Conservation (phyloP, 768 basidiomycete genomes). For the Suillus placidus region DNA sequence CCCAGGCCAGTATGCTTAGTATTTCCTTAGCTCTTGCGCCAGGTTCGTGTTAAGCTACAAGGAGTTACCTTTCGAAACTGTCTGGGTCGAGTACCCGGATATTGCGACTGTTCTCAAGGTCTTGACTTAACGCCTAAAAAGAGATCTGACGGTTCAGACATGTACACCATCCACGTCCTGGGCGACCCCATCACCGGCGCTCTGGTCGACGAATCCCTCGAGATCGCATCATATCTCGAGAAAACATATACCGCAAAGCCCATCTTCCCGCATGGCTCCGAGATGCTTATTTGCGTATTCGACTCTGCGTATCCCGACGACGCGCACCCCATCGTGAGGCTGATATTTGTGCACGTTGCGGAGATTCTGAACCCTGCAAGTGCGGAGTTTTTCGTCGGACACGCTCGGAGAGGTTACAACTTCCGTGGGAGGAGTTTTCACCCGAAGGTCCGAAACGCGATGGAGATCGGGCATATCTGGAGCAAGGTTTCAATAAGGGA, state of each 20-base stretch:
- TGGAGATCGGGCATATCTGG: constrained; percentile 40
- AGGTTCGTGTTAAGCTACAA: constrained; percentile 38
- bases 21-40: not conserved
- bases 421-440: constrained; percentile 24
- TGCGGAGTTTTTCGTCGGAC: constrained; percentile 41
- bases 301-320: constrained; percentile 36
- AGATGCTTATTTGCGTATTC: constrained; percentile 38
- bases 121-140: constrained; percentile 14
- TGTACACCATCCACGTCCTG: constrained; percentile 51
- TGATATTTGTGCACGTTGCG: constrained; percentile 23
- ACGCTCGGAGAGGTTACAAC: constrained; percentile 14
- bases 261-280: constrained; percentile 28
- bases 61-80: constrained; percentile 44
- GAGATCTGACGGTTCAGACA: constrained; percentile 23
- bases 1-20: constrained; percentile 23
- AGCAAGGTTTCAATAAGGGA: constrained; percentile 32
- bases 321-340: constrained; percentile 15
- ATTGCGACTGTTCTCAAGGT: constrained; percentile 40
- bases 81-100: constrained; percentile 55
- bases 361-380: constrained; percentile 32
- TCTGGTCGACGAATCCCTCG: constrained; percentile 41
- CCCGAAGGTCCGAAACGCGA: constrained; percentile 33
- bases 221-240: constrained; percentile 52
- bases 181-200: constrained; percentile 41
- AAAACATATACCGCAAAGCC: constrained; percentile 38